phyloP scores from a whole-genome alignment of 2,329 filamentous ascomycete species.

The Colletotrichum sp. region DNA sequence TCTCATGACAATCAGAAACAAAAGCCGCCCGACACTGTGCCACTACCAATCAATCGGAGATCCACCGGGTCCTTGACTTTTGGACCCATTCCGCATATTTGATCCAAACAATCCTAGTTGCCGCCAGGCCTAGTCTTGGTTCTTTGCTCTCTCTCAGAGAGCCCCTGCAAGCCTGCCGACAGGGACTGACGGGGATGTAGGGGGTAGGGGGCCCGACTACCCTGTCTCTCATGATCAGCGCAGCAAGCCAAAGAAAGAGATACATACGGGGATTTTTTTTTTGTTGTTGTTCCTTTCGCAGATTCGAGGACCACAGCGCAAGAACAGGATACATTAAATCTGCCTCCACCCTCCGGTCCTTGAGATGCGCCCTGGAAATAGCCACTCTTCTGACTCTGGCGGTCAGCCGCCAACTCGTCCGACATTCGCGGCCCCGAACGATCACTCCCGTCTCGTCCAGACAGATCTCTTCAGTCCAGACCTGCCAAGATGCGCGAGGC shows the following conservation, averaged over 20 bases:
- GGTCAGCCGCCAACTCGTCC: neutral
- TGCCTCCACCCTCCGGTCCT: conserved; percentile 7
- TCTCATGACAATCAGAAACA: conserved; percentile 19
- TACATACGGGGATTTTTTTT: neutral
- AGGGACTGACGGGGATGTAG: conserved; percentile 12
- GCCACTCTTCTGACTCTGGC: neutral
- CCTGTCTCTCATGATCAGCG: conserved; percentile 10
- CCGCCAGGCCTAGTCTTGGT: conserved; percentile 20
- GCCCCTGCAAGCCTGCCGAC: neutral
- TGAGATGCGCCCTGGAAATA: neutral
- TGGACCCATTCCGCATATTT: conserved; percentile 19
- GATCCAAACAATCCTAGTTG: conserved; percentile 21
- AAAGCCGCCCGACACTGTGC: conserved; percentile 16
- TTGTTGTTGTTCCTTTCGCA: neutral
- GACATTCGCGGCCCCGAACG: neutral
- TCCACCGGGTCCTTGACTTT: conserved; percentile 7
- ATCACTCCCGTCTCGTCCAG: neutral
- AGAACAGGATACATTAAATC: conserved; percentile 6
- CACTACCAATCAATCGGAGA: conserved; percentile 18
- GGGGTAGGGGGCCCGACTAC: conserved; percentile 3
- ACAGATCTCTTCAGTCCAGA: neutral
- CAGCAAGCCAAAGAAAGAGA: neutral
- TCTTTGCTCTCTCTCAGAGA: neutral
- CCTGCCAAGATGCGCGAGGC: conserved; percentile 15
- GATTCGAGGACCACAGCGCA: conserved; percentile 10